Percentiles rank a stretch among this genome's conserved stretches.
These are phyloP conservation scores for Aspergillus diversus DNA, from an alignment of 495 filamentous ascomycete species.

Conservation along the genomic window DNA sequence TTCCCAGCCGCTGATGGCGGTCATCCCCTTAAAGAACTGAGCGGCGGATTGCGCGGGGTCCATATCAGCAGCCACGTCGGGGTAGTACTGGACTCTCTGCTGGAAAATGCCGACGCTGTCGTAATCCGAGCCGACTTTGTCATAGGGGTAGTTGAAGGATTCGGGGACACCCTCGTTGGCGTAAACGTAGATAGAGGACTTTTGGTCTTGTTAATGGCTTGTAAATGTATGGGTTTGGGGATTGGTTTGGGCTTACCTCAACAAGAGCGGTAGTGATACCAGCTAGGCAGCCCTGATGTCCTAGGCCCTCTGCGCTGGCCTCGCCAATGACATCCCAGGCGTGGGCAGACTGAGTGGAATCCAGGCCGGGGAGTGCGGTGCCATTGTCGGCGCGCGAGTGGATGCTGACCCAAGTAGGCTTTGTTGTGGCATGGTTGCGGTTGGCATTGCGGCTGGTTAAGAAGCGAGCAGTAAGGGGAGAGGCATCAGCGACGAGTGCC, in stretches of 20 bases:
- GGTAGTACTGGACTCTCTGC: conserved; percentile 1
- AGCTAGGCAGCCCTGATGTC: background rate
- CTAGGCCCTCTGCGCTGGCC: background rate
- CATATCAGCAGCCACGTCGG: background rate
- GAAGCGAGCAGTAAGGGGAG: too few relatives aligned
- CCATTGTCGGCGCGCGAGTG: too few relatives aligned
- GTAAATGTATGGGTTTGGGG: too few relatives aligned
- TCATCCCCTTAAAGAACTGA: background rate
- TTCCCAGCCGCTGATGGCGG: conserved; percentile 1
- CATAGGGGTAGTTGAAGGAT: conserved; percentile 1
- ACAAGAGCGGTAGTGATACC: conserved; percentile 3
- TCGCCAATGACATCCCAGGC: background rate
- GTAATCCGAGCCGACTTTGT: background rate
- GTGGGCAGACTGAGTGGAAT: conserved; percentile 6
- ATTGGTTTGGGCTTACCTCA: background rate
- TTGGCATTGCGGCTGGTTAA: too few relatives aligned
- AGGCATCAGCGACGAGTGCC: too few relatives aligned
- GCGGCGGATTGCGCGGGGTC: background rate
- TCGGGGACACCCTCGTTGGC: background rate
- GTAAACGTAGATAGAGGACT: conserved; percentile 1
- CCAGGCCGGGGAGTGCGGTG: background rate
- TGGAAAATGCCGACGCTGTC: conserved; percentile 9
- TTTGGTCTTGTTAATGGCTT: background rate
- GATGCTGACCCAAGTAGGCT: too few relatives aligned
- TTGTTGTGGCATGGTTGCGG: too few relatives aligned